phyloP scores from a whole-genome alignment of 2,329 filamentous ascomycete genomes.

The Aspergillus uvarum region DNA sequence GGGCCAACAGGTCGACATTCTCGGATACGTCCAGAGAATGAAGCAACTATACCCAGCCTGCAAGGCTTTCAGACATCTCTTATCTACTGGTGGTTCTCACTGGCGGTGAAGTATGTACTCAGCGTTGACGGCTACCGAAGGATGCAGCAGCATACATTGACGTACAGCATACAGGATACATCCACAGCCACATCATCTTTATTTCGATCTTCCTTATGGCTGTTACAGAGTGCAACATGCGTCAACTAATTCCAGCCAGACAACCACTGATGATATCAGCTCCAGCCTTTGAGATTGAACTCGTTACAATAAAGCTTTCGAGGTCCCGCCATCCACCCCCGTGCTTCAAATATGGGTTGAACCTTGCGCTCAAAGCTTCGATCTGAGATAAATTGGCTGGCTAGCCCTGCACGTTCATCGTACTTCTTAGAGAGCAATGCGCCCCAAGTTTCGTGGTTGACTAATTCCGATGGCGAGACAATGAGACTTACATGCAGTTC shows the following conservation, averaged over 20 bases:
- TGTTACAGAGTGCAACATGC: neutral
- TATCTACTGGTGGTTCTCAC: neutral
- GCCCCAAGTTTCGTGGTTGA: neutral
- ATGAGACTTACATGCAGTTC: too few species aligned
- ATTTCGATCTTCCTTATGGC: constrained; percentile 1
- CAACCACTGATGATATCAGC: neutral
- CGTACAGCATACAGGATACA: neutral
- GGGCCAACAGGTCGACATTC: neutral
- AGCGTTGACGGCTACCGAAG: constrained; percentile 3
- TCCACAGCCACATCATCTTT: constrained; percentile 6
- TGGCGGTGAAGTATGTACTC: constrained; percentile 3
- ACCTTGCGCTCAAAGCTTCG: neutral
- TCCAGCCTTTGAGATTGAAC: neutral
- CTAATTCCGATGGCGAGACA: neutral
- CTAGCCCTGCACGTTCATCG: neutral
- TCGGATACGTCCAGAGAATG: neutral
- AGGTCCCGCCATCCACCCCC: neutral
- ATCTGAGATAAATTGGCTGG: neutral
- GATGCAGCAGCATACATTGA: neutral
- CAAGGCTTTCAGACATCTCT: too few species aligned
- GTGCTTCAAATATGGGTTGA: neutral
- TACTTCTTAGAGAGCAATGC: neutral
- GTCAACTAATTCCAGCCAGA: neutral
- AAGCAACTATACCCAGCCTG: neutral
- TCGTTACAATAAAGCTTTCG: neutral